Evolutionary conservation across 2,329 filamentous ascomycete genomes (phyloP), one percentile per base, ranked within the genome.

Genomic region (Paecilomyces dactylethromorphus): DNA sequence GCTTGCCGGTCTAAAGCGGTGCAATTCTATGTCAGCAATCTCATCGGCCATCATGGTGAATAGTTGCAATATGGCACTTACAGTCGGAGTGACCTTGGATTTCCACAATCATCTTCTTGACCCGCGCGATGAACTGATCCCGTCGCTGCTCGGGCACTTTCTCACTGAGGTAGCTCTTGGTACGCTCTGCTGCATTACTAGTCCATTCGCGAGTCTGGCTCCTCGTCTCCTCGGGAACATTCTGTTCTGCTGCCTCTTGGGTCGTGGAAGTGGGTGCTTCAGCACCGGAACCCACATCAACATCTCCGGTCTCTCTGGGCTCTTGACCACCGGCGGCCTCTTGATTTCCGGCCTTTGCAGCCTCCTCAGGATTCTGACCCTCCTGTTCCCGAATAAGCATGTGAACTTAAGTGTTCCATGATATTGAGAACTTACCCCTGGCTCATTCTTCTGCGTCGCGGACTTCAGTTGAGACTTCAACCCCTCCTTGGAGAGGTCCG

Each of bases 61-160:
- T 7, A 5, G 18, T 7, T 55, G 11, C 39, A 15, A 18, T 7
- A 33, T 53, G n/a, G 3, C 18, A 77, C 82, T 73, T 76, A 86
- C 84, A 99, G 69, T 99, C 93, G 59, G 90, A 85, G 71, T 97
- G 94, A 58, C 93, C 90, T 78, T 99, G 94, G 68, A 96, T 92
- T 77, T 99, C 94, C 53, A 97, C 87, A 45, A 99, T 80, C 89
- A 97, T 96, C 85, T 97, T 97, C 86, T 93, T 99, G 65, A 99
- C 78, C 39, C 94, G 90, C 84, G 87, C 96, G 68, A 97, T 87
- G 58, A 87, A 88, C 80, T 96, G 92, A 7, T 97, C 92, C 61
- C 92, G 91, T 60, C 94, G 91, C 74, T 97, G 92, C 76, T 93
- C 80, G 0, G 94, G 92, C 76, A 99, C 83, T 82, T 97, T 99